Base-by-base conservation (phyloP, 495 filamentous ascomycete species). In the Terfezia boudieri region DNA sequence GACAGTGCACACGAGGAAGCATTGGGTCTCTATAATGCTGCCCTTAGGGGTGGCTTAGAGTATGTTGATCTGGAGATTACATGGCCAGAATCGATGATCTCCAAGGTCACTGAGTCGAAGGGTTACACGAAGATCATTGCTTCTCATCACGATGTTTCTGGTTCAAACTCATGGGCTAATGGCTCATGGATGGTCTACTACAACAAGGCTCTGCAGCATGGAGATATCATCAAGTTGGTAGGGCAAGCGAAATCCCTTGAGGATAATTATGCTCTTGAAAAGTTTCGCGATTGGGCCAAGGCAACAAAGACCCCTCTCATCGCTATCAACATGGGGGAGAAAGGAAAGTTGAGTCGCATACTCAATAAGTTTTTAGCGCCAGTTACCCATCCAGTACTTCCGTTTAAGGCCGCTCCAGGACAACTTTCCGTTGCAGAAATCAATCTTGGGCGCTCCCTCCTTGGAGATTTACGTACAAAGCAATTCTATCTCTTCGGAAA, bases 31-130 rank as follows among this genome's bases (percentile, higher is more conserved):
- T 94, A 92, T 69, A 73, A 72, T 48, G 69, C 81, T 36, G 92
- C 86, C 7, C 68, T 94, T 55, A 77, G 86, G 14, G 76, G 86
- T 58, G 88, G 84, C 0, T 76, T 88, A 16, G 92, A 96, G 60
- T 99, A 87, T 62, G 72, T 99, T 22, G 90, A 99, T 66, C 70
- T 99, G 20, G 90, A 99, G 64, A 83, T 96, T 65, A 80, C 82
- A 0, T 83, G 88, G 70, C 83, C 89, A 0, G 78, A 85, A 32
- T 66, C 78, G 22, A 64, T 94, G 54, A 72, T 90, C 17, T 70
- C 78, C 23, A 70, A 74, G 35, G 74, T 94, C 17, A 74, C 77
- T 1, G 74, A 76, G 38, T 71, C 74, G 26, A 86, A 84, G 66
- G 81, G 82, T 10, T 73, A 75, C 58, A 80, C 81, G 10, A 81